Evolutionary conservation across 78 protist genomes (phyloP).

Genomic region (Dictyostelium firmibasis): DNA sequence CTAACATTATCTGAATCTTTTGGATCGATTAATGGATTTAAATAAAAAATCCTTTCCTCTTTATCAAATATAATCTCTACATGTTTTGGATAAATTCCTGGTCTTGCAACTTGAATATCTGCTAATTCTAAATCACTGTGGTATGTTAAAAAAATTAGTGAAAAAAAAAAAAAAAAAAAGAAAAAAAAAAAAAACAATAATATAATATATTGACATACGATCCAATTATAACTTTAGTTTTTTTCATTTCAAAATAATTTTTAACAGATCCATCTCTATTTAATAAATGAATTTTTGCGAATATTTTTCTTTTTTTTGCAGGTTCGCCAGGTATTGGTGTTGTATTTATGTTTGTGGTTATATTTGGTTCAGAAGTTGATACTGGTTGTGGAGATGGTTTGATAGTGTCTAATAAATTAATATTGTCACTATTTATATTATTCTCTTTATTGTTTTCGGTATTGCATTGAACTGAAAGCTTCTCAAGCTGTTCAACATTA

Average conservation of each 20-base stretch:
- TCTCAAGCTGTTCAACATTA: not conserved
- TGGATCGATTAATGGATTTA: conserved; percentile 2
- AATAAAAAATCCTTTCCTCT: not conserved
- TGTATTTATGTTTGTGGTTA: not conserved
- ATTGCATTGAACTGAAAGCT: not conserved
- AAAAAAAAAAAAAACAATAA: too few relatives aligned
- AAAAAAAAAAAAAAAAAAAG: not conserved
- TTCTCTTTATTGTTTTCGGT: not conserved
- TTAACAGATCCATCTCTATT: conserved; percentile 11
- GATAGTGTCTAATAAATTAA: not conserved
- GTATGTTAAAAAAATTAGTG: not conserved
- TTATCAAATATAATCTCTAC: conserved; percentile 3
- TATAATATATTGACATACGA: not conserved
- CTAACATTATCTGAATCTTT: conserved; percentile 19
- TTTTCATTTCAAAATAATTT: not conserved
- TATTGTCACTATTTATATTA: not conserved
- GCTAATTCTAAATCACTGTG: not conserved
- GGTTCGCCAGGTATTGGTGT: not conserved
- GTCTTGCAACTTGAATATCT: conserved; percentile 18
- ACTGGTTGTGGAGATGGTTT: not conserved
- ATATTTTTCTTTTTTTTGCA: not conserved
- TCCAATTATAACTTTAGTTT: not conserved
- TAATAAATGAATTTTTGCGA: not conserved
- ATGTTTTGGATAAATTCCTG: conserved; percentile 17
- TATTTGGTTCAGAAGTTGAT: not conserved